Evolutionary conservation across 2,329 filamentous ascomycete species (phyloP), one percentile per base, ranked within the genome.

Genomic region (Clonostachys byssicola): DNA sequence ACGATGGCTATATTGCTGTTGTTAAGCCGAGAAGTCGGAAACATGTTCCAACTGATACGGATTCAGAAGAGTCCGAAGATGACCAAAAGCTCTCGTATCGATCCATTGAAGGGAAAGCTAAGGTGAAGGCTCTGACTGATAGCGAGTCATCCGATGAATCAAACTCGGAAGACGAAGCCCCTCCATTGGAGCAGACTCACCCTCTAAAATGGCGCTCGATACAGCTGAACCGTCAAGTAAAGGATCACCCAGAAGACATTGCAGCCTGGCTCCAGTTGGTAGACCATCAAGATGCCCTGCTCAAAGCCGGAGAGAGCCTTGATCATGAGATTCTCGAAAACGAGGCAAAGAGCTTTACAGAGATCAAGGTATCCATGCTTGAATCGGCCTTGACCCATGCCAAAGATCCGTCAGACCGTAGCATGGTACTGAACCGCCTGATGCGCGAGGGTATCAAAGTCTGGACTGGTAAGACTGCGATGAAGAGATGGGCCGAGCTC

Each of bases 341-440:
- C 4, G 87, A 94, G 58, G 70, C 73, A 44, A 78, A 77, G 51
- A 86, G 86, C 51, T 80, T 89, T 47, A 84, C 89, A 5, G 86
- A 94, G 52, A 82, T 96, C 47, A 92, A 89, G 54, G 69, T 95
- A 3, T 83, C 86, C 3, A 81, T 95, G 51, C 88, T 92, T 50
- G 83, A 92, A 53, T 84, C 89, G 51, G 92, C 92, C 1, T 63
- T 96, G 8, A 68, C 73, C 12, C 78, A 85, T 42, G 72, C 80
- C 6, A 53, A 54, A 5, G 61, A 62, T 1, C 65, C 70, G 1
- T 56, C 68, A 35, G 74, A 77, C 40, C 76, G 79, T 14, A 78
- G 88, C 49, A 68, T 66, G 9, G 72, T 96, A 1, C 62, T 91
- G 7, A 64, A 87, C 10, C 82, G 80, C 5, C 72, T 91, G 48